Percentiles rank a stretch among this genome's conserved stretches.
Evolutionary conservation across 1,284 basidiomycete species (phyloP).

Genomic region (Moesziomyces aphidis): DNA sequence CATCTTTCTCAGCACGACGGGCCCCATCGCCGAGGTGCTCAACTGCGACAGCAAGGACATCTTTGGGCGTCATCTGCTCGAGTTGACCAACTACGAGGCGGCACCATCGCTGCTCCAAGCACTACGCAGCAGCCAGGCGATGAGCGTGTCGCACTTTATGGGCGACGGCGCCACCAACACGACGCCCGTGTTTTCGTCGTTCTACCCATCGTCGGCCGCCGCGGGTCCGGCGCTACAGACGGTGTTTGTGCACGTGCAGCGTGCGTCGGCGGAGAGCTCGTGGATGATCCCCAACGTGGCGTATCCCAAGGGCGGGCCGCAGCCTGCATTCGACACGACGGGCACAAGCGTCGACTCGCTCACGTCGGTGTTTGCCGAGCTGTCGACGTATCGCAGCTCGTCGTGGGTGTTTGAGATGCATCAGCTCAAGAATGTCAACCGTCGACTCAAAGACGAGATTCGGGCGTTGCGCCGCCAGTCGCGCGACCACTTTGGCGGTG

Average conservation of each 20-base stretch:
- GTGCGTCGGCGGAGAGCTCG: conserved; percentile 38
- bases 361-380: conserved; percentile 59
- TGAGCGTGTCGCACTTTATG: conserved; percentile 54
- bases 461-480: conserved; percentile 49
- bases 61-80: conserved; percentile 51
- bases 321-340: conserved; percentile 39
- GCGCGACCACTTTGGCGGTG: conserved; percentile 27
- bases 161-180: conserved; percentile 41
- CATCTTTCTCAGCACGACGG: conserved; percentile 53
- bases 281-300: conserved; percentile 53
- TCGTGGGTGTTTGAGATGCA: conserved; percentile 65
- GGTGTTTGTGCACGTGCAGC: conserved; percentile 55
- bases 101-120: conserved; percentile 53
- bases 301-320: conserved; percentile 47
- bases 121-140: conserved; percentile 45
- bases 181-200: conserved; percentile 54
- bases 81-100: conserved; percentile 55
- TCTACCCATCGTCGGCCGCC: conserved; percentile 55
- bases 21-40: conserved; percentile 44
- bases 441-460: conserved; percentile 59
- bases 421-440: conserved; percentile 63
- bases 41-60: conserved; percentile 46
- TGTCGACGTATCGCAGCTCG: conserved; percentile 54
- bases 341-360: conserved; percentile 46
- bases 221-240: conserved; percentile 47